Percentiles rank a stretch among this genome's conserved stretches.
Evolutionary conservation across 805 yeast genomes (phyloP).

Genomic region (Komagataella kurtzmanii): DNA sequence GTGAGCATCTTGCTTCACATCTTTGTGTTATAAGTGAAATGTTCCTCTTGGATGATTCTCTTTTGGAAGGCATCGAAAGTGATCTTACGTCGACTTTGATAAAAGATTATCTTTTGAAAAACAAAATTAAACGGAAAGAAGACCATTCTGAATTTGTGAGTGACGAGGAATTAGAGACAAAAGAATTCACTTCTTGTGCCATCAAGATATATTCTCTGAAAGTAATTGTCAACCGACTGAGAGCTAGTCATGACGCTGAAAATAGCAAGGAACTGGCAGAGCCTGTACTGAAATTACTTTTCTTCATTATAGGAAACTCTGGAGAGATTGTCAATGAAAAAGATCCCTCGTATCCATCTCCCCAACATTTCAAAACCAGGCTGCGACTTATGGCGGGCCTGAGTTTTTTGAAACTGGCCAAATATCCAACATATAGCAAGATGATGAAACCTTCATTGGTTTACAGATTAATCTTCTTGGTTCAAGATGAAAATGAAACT

Average conservation of each 20-base stretch:
- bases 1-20: conserved; percentile 32
- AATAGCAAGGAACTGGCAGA: conserved; percentile 31
- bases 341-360: conserved; percentile 41
- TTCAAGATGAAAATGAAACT: conserved; percentile 51
- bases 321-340: conserved; percentile 56
- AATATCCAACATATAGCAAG: conserved; percentile 33
- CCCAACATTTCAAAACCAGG: conserved; percentile 42
- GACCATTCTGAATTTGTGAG: conserved; percentile 13
- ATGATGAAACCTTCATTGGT: conserved; percentile 39
- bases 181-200: conserved; percentile 7
- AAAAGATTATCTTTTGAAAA: conserved; percentile 45
- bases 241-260: conserved; percentile 21
- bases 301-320: conserved; percentile 55
- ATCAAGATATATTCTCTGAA: conserved; percentile 28
- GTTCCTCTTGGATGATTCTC: conserved; percentile 30
- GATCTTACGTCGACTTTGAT: conserved; percentile 49
- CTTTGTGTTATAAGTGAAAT: conserved; percentile 49
- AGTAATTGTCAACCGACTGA: conserved; percentile 47
- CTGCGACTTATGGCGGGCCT: conserved; percentile 59
- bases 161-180: conserved; percentile 9
- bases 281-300: conserved; percentile 55
- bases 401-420: conserved; percentile 50
- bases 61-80: conserved; percentile 34
- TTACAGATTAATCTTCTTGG: conserved; percentile 36
- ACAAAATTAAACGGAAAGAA: conserved; percentile 22